Evolutionary conservation across 371 early-diverging fungal genomes (phyloP).

Genomic region (Smittium culicis): DNA sequence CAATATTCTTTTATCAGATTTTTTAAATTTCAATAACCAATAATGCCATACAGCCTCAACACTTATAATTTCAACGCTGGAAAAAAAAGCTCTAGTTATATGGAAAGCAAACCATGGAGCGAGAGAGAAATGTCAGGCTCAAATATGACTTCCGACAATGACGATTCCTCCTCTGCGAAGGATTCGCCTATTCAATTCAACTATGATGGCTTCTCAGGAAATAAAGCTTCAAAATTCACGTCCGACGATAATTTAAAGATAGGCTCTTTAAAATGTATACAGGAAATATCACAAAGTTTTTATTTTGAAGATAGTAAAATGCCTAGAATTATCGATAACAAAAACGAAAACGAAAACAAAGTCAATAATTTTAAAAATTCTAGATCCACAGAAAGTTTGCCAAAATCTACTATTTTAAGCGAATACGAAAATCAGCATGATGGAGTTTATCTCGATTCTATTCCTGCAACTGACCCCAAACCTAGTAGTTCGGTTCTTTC

Average conservation of each 20-base stretch:
- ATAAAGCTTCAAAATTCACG: not conserved
- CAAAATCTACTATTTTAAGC: not conserved
- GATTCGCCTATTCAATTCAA: not conserved
- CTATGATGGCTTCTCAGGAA: not conserved
- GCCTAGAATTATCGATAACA: not conserved
- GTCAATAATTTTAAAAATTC: not conserved
- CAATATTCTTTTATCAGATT: no score
- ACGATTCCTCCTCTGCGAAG: not conserved
- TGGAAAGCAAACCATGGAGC: not conserved
- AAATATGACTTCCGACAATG: not conserved
- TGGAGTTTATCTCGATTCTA: not conserved
- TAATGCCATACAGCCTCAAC: no score
- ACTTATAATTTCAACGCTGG: no score
- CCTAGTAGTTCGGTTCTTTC: constrained; percentile 38
- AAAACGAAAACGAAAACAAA: not conserved
- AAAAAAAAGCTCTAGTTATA: no score
- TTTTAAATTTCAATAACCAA: no score
- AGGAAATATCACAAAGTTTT: not conserved
- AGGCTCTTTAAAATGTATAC: constrained; percentile 5
- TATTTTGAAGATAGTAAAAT: not conserved
- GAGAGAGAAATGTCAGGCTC: not conserved
- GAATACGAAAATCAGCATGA: not conserved
- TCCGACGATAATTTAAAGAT: not conserved
- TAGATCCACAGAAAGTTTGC: not conserved
- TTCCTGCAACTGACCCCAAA: not conserved